Percentiles rank a stretch among this genome's conserved stretches.
These are phyloP conservation scores for Fusarium staphyleae DNA, from an alignment of 2,329 filamentous ascomycete species.

Conservation along the genomic window DNA sequence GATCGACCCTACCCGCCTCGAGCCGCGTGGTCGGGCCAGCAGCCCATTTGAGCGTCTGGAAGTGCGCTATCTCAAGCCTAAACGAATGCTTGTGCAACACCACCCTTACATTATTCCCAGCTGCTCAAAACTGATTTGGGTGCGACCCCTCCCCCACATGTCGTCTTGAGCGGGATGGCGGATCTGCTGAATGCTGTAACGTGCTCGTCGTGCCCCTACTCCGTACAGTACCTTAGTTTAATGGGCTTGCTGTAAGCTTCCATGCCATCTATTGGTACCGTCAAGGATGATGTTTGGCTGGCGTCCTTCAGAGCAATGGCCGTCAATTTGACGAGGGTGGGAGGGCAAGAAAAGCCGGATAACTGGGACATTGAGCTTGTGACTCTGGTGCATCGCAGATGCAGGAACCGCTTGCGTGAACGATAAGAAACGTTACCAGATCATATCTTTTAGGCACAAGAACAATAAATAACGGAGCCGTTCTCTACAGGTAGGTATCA, in stretches of 20 bases:
- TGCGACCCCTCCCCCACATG: conserved; percentile 25
- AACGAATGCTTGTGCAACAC: conserved; percentile 27
- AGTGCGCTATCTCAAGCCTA: conserved; percentile 26
- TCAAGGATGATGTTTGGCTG: neutral
- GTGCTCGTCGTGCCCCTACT: conserved; percentile 17
- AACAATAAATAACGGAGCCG: neutral
- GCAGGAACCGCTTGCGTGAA: conserved; percentile 27
- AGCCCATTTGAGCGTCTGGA: conserved; percentile 23
- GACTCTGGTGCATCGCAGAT: conserved; percentile 26
- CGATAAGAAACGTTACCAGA: conserved; percentile 16
- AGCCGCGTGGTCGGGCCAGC: conserved; percentile 29
- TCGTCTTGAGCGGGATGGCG: conserved; percentile 13
- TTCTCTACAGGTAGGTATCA: neutral
- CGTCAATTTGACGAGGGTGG: conserved; percentile 15
- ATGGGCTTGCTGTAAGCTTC: neutral
- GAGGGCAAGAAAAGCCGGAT: conserved; percentile 19
- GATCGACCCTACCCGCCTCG: conserved; percentile 30
- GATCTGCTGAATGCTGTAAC: conserved; percentile 21
- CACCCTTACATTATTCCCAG: conserved; percentile 15
- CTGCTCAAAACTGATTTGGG: conserved; percentile 22
- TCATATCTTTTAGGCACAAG: conserved; percentile 5
- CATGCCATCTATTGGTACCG: neutral
- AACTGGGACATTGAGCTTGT: conserved; percentile 21
- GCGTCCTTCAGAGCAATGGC: conserved; percentile 10
- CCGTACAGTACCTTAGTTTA: conserved; percentile 13